Conservation (phyloP, 2,329 filamentous ascomycete species). For the Zasmidium citrigriseum region DNA sequence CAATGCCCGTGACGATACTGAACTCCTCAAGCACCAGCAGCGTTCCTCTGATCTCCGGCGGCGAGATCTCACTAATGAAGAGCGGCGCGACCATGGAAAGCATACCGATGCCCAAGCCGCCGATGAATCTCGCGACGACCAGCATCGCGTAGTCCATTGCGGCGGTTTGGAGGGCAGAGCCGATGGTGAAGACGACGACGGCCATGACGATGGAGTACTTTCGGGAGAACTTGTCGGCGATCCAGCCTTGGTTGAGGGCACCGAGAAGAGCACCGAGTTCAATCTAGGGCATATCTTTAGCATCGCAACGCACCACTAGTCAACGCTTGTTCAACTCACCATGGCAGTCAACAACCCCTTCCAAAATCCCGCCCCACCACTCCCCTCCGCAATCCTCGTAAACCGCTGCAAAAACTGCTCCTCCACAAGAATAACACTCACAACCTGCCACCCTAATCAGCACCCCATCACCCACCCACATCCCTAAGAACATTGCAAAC, state of each 20-base stretch:
- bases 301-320: no score
- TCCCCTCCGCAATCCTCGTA: constrained; percentile 33
- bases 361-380: constrained; percentile 66
- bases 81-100: constrained; percentile 40
- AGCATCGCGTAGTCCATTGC: constrained; percentile 34
- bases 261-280: constrained; percentile 43
- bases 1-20: constrained; percentile 49
- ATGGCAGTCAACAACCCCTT: constrained; percentile 54
- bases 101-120: constrained; percentile 36
- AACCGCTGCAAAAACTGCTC: constrained; percentile 45
- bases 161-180: constrained; percentile 43
- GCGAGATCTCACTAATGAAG: constrained; percentile 85
- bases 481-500: neutral
- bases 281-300: constrained; percentile 27
- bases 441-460: constrained; percentile 13
- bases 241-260: constrained; percentile 33
- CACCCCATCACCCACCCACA: neutral
- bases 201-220: constrained; percentile 46
- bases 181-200: constrained; percentile 45
- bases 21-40: constrained; percentile 52
- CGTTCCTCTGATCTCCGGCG: constrained; percentile 48
- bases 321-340: constrained; percentile 16
- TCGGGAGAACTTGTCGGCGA: constrained; percentile 46
- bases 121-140: constrained; percentile 34
- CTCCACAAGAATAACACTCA: constrained; percentile 48